These are phyloP conservation scores for Rhizopus sp. DNA, from an alignment of 371 early-diverging fungal genomes.

Conservation along the genomic window DNA sequence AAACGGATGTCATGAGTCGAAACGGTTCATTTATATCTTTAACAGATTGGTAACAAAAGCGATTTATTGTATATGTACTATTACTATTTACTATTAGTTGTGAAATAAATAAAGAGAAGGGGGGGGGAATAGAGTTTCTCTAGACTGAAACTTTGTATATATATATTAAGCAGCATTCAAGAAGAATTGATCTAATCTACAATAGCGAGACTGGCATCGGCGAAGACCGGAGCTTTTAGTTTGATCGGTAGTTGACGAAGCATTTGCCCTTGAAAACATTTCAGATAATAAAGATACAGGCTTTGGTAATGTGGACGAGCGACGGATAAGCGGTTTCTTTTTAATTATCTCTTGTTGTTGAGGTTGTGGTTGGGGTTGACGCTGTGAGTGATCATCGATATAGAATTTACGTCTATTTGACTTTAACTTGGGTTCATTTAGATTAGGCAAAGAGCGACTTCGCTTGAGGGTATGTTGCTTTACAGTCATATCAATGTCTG, in stretches of 20 bases:
- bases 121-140: conserved; percentile 1
- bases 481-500: conserved; percentile 11
- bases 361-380: neutral
- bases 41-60: neutral
- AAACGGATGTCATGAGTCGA: conserved; percentile 25
- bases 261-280: conserved; percentile 12
- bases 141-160: neutral
- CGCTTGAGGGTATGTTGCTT: conserved; percentile 7
- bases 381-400: neutral
- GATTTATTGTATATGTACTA: neutral
- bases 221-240: conserved; percentile 23
- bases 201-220: conserved; percentile 29
- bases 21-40: neutral
- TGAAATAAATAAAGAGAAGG: no score
- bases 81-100: no score
- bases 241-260: neutral
- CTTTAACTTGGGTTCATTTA: neutral
- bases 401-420: no score
- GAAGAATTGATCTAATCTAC: conserved; percentile 27
- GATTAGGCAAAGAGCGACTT: conserved; percentile 18
- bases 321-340: neutral
- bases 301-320: conserved; percentile 9
- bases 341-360: conserved; percentile 1
- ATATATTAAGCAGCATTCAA: conserved; percentile 11
- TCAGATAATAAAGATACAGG: conserved; percentile 24